Evolutionary conservation across 2,329 filamentous ascomycete genomes (phyloP).

Genomic region (Diaporthe citri): DNA sequence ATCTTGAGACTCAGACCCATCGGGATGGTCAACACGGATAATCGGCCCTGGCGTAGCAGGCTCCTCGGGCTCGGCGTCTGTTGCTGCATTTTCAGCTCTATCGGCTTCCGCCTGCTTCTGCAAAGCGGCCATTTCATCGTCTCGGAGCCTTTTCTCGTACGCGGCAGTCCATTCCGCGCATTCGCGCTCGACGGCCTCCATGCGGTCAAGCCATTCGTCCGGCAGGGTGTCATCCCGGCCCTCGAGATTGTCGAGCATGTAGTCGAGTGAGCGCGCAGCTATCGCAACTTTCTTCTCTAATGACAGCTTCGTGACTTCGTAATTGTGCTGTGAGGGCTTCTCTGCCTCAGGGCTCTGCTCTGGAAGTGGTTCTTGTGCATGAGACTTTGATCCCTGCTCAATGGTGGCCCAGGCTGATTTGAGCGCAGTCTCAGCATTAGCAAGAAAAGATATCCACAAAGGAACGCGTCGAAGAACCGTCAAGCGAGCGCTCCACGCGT

Average conservation of each 20-base stretch:
- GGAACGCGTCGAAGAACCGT: conserved; percentile 81
- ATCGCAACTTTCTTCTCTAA: conserved; percentile 77
- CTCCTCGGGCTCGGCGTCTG: not conserved
- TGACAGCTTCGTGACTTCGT: conserved; percentile 70
- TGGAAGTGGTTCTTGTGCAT: conserved; percentile 40
- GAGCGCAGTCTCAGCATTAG: conserved; percentile 75
- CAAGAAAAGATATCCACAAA: conserved; percentile 73
- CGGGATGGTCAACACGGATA: conserved; percentile 33
- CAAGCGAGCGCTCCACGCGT: conserved; percentile 83
- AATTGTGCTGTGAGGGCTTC: conserved; percentile 59
- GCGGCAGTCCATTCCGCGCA: conserved; percentile 86
- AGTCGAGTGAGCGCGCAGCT: conserved; percentile 81
- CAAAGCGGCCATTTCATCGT: conserved; percentile 66
- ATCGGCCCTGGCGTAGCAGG: conserved; percentile 24
- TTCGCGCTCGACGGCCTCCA: conserved; percentile 82
- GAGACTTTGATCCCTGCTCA: conserved; percentile 38
- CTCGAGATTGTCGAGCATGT: conserved; percentile 88
- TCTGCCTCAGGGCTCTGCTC: conserved; percentile 42
- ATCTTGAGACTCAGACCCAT: not conserved
- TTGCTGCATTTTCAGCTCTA: not conserved
- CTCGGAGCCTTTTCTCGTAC: conserved; percentile 80
- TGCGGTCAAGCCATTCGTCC: conserved; percentile 86
- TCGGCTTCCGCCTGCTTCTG: conserved; percentile 5
- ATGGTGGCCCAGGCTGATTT: conserved; percentile 76
- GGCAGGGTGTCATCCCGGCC: conserved; percentile 87